Evolutionary conservation across 306 rosid species (phyloP), one percentile per base, ranked within the genome.

Genomic region (Cucurbita pepo): DNA sequence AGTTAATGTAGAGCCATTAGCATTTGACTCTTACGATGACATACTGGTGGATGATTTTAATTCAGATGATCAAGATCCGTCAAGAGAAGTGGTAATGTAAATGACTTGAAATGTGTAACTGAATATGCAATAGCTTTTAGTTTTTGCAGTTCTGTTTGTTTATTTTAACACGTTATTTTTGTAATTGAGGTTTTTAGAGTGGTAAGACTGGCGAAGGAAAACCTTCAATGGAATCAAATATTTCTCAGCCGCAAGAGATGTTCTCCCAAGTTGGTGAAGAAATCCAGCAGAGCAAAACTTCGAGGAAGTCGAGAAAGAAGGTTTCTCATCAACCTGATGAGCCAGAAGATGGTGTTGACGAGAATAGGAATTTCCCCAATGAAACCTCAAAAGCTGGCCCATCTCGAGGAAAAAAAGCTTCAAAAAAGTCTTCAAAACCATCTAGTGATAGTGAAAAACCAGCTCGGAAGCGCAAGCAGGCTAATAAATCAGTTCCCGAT

Each of bases 381-480:
- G 91, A 78, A 69, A 38, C 37, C 48, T 78, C 48, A 56, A 83
- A 71, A 74, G 82, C 75, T 65, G 22, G 43, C 72, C 57, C 66
- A 70, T 75, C 84, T 70, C 72, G 57, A 82, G 87, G 82, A 82
- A 83, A 77, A 77, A 85, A 59, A 54, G 76, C 78, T 65, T 65
- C 80, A 40, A 81, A 72, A 63, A 86, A 73, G 75, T 58, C 86
- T 36, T 79, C 83, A 80, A 86, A 85, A 80, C 56, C 87, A 77
- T 80, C 41, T 52, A 52, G 82, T 73, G 96, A 83, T 80, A 82
- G 75, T 75, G 88, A 79, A 70, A 89, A 94, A 79, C 64, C 82
- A 6, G 72, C 79, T 73, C 77, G 30, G 56, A 94, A 83, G 75
- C 81, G 78, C 37, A 86, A 84, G 78, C 81, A 48, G 73, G 76